phyloP scores from a whole-genome alignment of 2,329 filamentous ascomycete genomes.

The Monilinia fructicola region DNA sequence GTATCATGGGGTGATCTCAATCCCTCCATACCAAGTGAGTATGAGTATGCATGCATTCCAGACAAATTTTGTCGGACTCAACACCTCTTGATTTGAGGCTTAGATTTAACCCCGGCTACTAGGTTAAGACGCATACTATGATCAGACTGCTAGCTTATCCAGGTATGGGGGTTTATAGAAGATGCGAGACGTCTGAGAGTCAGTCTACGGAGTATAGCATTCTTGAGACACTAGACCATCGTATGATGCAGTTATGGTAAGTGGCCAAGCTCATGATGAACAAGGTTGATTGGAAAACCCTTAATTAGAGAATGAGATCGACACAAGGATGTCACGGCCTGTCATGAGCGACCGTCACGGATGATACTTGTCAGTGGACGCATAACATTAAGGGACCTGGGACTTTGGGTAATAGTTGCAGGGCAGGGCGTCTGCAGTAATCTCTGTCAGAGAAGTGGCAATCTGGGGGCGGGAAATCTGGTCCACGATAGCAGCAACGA shows the following conservation, averaged over 20 bases:
- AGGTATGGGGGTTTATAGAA: neutral
- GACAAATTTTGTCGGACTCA: conserved; percentile 20
- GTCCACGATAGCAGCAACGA: neutral
- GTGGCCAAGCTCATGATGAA: neutral
- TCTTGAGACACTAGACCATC: conserved; percentile 16
- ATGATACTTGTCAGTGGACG: conserved; percentile 3
- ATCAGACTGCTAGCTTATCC: neutral
- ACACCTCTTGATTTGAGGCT: neutral
- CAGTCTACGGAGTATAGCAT: conserved; percentile 5
- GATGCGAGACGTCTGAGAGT: conserved; percentile 11
- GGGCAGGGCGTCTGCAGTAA: conserved; percentile 1
- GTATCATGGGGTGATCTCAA: conserved; percentile 8
- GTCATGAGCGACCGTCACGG: conserved; percentile 6
- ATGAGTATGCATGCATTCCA: conserved; percentile 9
- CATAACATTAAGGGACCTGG: neutral
- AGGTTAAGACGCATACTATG: neutral
- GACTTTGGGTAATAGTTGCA: neutral
- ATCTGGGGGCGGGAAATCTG: neutral
- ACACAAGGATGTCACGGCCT: conserved; percentile 12
- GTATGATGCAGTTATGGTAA: neutral
- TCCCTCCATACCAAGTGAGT: conserved; percentile 5
- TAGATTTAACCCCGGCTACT: neutral
- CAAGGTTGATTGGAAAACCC: conserved; percentile 5
- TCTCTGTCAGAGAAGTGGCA: neutral
- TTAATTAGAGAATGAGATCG: neutral